Evolutionary conservation across 495 filamentous ascomycete species (phyloP).

Genomic region (Trichoderma gamsii): DNA sequence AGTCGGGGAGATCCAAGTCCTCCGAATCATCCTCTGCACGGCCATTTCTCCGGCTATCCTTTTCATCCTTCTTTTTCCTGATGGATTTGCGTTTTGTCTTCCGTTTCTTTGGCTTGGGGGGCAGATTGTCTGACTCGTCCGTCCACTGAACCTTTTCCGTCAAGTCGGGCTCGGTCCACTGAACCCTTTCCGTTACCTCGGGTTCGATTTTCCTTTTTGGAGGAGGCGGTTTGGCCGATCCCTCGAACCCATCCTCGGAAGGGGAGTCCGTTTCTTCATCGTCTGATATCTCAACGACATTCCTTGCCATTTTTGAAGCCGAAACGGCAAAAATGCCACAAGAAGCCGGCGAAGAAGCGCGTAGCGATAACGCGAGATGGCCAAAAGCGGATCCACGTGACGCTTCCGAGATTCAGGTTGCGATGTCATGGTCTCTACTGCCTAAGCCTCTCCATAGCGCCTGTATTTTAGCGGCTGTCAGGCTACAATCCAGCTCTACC

Average conservation of each 20-base stretch:
- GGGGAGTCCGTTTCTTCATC: not conserved
- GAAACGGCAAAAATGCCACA: not conserved
- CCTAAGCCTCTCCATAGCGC: not conserved
- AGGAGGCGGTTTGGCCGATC: not conserved
- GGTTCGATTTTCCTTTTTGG: conserved; percentile 20
- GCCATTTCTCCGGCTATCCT: conserved; percentile 15
- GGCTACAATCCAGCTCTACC: no score
- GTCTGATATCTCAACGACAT: conserved; percentile 1
- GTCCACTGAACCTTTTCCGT: conserved; percentile 38
- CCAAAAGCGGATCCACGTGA: not conserved
- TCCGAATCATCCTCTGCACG: conserved; percentile 25
- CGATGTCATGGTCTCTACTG: not conserved
- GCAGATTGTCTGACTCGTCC: conserved; percentile 32
- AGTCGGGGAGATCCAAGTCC: conserved; percentile 37
- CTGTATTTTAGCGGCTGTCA: not conserved
- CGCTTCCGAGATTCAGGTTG: not conserved
- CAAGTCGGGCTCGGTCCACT: conserved; percentile 30
- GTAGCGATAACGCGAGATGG: not conserved
- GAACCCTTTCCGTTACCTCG: conserved; percentile 30
- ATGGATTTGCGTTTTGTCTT: conserved; percentile 26
- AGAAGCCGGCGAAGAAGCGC: not conserved
- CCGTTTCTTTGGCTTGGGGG: conserved; percentile 30
- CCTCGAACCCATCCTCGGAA: conserved; percentile 8
- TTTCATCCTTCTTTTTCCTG: conserved; percentile 22
- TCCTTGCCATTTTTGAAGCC: not conserved